phyloP scores from a whole-genome alignment of 2,329 filamentous ascomycete genomes.

The Nigrospora sphaerica region DNA sequence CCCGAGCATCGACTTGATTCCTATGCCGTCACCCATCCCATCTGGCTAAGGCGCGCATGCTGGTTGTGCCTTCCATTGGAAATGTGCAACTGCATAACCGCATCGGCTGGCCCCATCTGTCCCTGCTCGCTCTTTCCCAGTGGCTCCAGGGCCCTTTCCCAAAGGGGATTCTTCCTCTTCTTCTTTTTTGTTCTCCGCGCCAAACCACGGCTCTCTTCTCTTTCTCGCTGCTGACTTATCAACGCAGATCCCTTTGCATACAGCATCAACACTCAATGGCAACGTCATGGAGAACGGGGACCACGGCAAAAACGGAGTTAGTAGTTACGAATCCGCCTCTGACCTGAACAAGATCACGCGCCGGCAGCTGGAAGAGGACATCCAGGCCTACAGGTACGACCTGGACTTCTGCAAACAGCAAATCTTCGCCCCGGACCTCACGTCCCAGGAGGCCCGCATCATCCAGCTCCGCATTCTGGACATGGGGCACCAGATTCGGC shows the following conservation, averaged over 20 bases:
- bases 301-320: neutral
- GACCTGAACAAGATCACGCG: slow-evolving; percentile 22
- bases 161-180: neutral
- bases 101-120: too few relatives aligned
- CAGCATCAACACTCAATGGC: neutral
- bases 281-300: slow-evolving; percentile 7
- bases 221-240: neutral
- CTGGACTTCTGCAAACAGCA: slow-evolving; percentile 33
- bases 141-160: too few relatives aligned
- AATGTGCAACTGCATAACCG: too few relatives aligned
- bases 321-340: slow-evolving; percentile 15
- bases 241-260: too few relatives aligned
- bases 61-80: too few relatives aligned
- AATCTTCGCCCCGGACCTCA: slow-evolving; percentile 20
- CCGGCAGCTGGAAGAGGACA: slow-evolving; percentile 34
- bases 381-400: slow-evolving; percentile 33
- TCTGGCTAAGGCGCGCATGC: too few relatives aligned
- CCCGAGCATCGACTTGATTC: too few relatives aligned
- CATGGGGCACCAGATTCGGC: slow-evolving; percentile 34
- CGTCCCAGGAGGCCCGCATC: slow-evolving; percentile 31
- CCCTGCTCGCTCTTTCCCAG: too few relatives aligned
- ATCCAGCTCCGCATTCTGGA: slow-evolving; percentile 35
- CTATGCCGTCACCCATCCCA: too few relatives aligned
- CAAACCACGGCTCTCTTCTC: neutral
- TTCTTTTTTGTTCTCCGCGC: neutral